A percentile compares a stretch with the other conserved stretches of the same genome.
phyloP scores from a whole-genome alignment of 345 rosid species.

The Gossypium herbaceum region DNA sequence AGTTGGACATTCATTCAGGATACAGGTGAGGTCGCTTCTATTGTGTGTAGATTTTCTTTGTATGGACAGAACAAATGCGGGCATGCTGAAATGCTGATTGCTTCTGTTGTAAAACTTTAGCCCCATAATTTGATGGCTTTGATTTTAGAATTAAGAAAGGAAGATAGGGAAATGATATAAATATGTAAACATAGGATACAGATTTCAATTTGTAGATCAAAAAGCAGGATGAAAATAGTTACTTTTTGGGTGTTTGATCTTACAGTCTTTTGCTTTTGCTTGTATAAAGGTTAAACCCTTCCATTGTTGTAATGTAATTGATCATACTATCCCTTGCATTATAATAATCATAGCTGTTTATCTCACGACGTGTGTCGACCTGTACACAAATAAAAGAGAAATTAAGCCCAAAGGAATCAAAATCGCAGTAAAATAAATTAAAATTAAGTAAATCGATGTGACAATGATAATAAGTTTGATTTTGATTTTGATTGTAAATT shows the following conservation, averaged over 20 bases:
- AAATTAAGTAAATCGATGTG: no score
- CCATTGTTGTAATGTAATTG: not conserved
- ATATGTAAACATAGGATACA: conserved; percentile 26
- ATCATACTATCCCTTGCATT: not conserved
- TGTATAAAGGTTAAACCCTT: conserved; percentile 4
- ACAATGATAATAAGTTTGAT: no score
- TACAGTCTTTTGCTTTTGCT: not conserved
- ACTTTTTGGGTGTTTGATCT: not conserved
- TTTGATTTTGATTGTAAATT: no score
- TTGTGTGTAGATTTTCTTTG: conserved; percentile 14
- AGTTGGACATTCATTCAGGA: not conserved
- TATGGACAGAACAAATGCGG: conserved; percentile 14
- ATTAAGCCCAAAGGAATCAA: no score
- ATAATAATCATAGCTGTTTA: no score
- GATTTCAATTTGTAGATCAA: conserved; percentile 17
- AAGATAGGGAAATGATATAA: conserved; percentile 4
- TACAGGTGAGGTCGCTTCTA: conserved; percentile 1
- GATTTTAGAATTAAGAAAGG: conserved; percentile 22
- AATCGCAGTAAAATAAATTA: no score
- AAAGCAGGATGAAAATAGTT: not conserved
- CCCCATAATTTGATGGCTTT: conserved; percentile 20
- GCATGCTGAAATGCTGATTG: conserved; percentile 15
- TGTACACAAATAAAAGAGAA: no score
- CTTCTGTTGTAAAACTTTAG: conserved; percentile 28
- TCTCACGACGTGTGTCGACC: no score